Percentiles rank a stretch among this genome's conserved stretches.
These are phyloP conservation scores for Penicillium sumatraense DNA, from an alignment of 2,329 filamentous ascomycete genomes.

Conservation along the genomic window DNA sequence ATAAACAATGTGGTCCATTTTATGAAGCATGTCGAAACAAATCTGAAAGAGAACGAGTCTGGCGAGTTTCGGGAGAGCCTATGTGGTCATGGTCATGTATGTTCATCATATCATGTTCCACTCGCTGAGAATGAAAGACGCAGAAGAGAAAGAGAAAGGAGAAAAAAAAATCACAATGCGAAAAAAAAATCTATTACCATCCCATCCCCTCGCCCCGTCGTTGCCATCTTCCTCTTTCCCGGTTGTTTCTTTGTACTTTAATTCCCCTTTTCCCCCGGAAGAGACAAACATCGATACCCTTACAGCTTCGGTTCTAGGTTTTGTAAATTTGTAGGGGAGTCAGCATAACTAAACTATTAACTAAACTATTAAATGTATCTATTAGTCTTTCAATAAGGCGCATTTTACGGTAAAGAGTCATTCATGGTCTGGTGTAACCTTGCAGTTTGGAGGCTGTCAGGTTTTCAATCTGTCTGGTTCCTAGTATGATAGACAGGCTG, in stretches of 20 bases:
- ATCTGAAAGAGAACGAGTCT: neutral
- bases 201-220: neutral
- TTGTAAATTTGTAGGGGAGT: too few relatives aligned
- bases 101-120: neutral
- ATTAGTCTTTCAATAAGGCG: too few relatives aligned
- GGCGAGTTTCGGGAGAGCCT: slow-evolving; percentile 2
- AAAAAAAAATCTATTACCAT: slow-evolving; percentile 19
- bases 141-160: slow-evolving; percentile 24
- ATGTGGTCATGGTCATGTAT: slow-evolving; percentile 8
- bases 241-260: slow-evolving; percentile 36
- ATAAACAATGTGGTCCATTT: neutral
- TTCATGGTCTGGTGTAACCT: too few relatives aligned
- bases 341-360: too few relatives aligned
- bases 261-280: slow-evolving; percentile 24
- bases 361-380: too few relatives aligned
- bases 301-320: slow-evolving; percentile 27
- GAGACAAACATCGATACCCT: slow-evolving; percentile 43
- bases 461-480: too few relatives aligned
- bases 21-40: neutral
- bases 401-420: too few relatives aligned
- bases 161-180: slow-evolving; percentile 7
- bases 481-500: too few relatives aligned
- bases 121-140: slow-evolving; percentile 14
- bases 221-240: slow-evolving; percentile 1
- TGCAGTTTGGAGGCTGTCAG: too few relatives aligned